Evolutionary conservation across 1,139 yeast genomes (phyloP).

Genomic region (Taphrina flavorubra): DNA sequence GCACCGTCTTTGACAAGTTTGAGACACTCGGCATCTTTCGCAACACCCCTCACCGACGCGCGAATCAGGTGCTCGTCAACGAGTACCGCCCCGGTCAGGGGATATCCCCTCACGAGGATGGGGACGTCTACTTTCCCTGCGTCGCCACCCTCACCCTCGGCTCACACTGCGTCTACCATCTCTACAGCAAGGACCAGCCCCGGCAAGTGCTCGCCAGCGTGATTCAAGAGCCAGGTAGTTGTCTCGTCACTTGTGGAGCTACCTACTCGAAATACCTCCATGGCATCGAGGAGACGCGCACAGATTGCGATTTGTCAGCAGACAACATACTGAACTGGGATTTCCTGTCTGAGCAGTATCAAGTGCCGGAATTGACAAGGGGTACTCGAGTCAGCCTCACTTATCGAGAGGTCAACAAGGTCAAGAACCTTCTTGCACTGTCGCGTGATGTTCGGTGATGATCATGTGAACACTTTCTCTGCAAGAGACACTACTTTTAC

Average conservation of each 20-base stretch:
- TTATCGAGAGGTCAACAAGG: constrained; percentile 41
- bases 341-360: constrained; percentile 13
- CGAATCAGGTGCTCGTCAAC: constrained; percentile 45
- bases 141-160: constrained; percentile 45
- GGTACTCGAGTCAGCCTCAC: constrained; percentile 42
- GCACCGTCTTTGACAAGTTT: constrained; percentile 40
- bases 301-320: constrained; percentile 30
- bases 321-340: constrained; percentile 41
- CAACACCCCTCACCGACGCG: constrained; percentile 41
- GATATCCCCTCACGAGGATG: constrained; percentile 46
- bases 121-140: constrained; percentile 45
- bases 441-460: background rate
- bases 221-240: constrained; percentile 45
- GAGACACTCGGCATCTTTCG: constrained; percentile 43
- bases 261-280: constrained; percentile 40
- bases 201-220: constrained; percentile 28
- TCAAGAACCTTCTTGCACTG: constrained; percentile 6
- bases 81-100: constrained; percentile 46
- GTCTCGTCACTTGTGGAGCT: constrained; percentile 38
- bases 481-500: background rate
- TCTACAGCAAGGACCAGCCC: constrained; percentile 36
- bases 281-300: constrained; percentile 36
- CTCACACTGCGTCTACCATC: constrained; percentile 43
- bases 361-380: background rate
- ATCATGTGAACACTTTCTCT: background rate